A percentile compares a stretch with the other conserved stretches of the same genome.
These are phyloP conservation scores for Candida peoriensis DNA, from an alignment of 805 yeast genomes.

Conservation along the genomic window DNA sequence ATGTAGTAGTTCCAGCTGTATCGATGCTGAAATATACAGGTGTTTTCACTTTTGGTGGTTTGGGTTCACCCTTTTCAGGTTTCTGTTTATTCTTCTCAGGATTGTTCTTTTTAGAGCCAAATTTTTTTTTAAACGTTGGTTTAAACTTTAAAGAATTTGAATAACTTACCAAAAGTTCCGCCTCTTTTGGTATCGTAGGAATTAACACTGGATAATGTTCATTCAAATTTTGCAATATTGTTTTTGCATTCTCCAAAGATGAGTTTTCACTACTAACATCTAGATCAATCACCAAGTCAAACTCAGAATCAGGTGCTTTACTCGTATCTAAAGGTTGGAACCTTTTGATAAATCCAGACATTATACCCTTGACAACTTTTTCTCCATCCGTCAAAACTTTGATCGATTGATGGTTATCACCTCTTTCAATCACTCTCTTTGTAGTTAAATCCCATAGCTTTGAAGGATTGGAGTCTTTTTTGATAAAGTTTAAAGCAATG, in stretches of 20 bases:
- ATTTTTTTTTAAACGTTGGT: conserved; percentile 43
- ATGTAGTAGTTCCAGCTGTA: conserved; percentile 26
- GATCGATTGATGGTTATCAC: conserved; percentile 86
- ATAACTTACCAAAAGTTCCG: conserved; percentile 42
- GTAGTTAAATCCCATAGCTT: conserved; percentile 48
- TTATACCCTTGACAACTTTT: conserved; percentile 49
- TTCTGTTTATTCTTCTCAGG: conserved; percentile 3
- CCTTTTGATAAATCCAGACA: conserved; percentile 68
- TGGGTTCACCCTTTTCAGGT: conserved; percentile 7
- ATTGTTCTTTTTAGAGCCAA: conserved; percentile 17
- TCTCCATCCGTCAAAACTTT: conserved; percentile 44
- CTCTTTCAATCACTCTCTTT: conserved; percentile 59
- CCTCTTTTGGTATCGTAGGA: conserved; percentile 35
- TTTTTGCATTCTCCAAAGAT: conserved; percentile 43
- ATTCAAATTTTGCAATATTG: conserved; percentile 35
- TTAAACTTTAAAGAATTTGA: conserved; percentile 45
- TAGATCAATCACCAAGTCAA: conserved; percentile 63
- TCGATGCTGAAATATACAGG: conserved; percentile 45
- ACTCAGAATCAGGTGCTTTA: conserved; percentile 55
- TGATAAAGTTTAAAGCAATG: conserved; percentile 66
- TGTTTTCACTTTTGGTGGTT: conserved; percentile 9
- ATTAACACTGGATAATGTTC: conserved; percentile 40
- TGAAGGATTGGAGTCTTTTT: conserved; percentile 29
- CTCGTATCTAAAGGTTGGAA: conserved; percentile 53
- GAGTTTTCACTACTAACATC: conserved; percentile 38